These are phyloP conservation scores for Clausena lansium DNA, from an alignment of 345 rosid genomes.

Conservation along the genomic window DNA sequence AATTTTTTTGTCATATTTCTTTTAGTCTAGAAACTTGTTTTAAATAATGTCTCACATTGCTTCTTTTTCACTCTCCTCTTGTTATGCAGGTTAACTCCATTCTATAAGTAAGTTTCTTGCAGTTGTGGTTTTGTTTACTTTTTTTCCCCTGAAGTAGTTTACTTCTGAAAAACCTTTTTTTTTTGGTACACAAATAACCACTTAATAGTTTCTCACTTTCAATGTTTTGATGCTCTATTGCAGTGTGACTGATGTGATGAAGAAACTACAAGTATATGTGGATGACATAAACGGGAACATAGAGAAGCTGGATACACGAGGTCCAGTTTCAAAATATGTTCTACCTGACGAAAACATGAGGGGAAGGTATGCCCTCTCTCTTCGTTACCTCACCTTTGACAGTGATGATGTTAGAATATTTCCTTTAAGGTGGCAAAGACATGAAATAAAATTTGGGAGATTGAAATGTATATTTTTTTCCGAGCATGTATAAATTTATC, in stretches of 20 bases:
- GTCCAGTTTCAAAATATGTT: constrained; percentile 86
- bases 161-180: neutral
- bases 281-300: constrained; percentile 77
- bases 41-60: constrained; percentile 8
- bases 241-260: constrained; percentile 69
- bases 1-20: constrained; percentile 11
- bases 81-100: constrained; percentile 85
- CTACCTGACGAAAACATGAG: constrained; percentile 74
- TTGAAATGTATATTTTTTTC: neutral
- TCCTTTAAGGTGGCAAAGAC: neutral
- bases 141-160: neutral
- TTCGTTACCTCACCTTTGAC: neutral
- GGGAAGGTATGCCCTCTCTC: constrained; percentile 62
- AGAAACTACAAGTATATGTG: constrained; percentile 72
- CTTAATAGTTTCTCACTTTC: constrained; percentile 17
- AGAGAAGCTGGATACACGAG: constrained; percentile 61
- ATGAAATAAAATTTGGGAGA: neutral
- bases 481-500: neutral
- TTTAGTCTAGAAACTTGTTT: neutral
- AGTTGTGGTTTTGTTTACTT: neutral
- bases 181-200: neutral
- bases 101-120: constrained; percentile 71
- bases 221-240: constrained; percentile 13
- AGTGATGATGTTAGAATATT: neutral
- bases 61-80: constrained; percentile 3